Evolutionary conservation across 345 rosid genomes (phyloP).

Genomic region (Aquilaria malaccensis): DNA sequence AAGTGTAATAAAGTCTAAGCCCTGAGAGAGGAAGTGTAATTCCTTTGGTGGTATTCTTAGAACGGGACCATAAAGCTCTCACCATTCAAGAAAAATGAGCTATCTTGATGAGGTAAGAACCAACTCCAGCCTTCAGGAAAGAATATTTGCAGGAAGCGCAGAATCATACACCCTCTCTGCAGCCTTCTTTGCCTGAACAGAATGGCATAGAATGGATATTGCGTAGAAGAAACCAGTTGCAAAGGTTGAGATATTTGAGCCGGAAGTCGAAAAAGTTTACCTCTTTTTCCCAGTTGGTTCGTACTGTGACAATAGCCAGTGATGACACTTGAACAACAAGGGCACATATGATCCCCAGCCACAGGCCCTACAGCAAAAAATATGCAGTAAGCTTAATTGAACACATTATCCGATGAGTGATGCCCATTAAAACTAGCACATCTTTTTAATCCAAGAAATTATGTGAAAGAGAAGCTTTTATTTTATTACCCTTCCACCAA

Average conservation of each 20-base stretch:
- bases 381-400: not conserved
- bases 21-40: no score
- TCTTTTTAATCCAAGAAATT: not conserved
- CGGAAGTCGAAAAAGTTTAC: constrained; percentile 11
- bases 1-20: no score
- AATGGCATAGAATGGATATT: not conserved
- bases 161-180: constrained; percentile 16
- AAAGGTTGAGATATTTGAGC: not conserved
- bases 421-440: not conserved
- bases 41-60: no score
- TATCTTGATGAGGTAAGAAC: not conserved
- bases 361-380: constrained; percentile 29
- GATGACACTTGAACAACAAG: constrained; percentile 31
- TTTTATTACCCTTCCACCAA: constrained; percentile 30
- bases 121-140: constrained; percentile 3
- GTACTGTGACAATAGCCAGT: constrained; percentile 21
- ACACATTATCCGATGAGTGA: no score
- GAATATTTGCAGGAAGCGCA: constrained; percentile 3
- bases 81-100: no score
- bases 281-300: constrained; percentile 33
- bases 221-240: not conserved
- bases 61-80: no score
- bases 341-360: constrained; percentile 45
- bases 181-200: constrained; percentile 32
- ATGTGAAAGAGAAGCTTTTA: not conserved